Evolutionary conservation across 208 protist species (phyloP), one percentile per base, ranked within the genome.

Genomic region (Angomonas ambiguus): DNA sequence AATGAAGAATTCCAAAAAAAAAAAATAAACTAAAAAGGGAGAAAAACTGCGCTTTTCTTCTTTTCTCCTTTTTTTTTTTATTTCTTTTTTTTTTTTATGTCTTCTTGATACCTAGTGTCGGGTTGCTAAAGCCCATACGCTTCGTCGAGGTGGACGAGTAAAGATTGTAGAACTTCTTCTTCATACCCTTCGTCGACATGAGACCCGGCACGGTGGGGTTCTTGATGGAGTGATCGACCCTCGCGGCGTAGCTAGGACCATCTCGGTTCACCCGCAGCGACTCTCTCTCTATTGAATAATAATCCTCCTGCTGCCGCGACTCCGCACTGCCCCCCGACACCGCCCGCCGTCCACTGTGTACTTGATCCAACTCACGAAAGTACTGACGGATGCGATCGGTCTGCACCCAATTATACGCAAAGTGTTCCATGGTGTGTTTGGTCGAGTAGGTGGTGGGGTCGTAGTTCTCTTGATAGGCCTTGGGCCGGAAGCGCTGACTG

Each of bases 161-260:
- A 69, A 95, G 61, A 68, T 93, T 93, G 74, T 92, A 83, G 65
- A 94, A 94, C 76, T 95, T 95, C 71, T 93, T 92, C 79, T 93
- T 92, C 89, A 95, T 92, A 62, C 89, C 89, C 72, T 91, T 92
- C 10, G 89, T 93, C 18, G 84, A 92, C 89, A 95, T 95, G 56
- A 95, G 71, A 2, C 89, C 89, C 11, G 89, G 89, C 62, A 95
- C 89, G 11, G 89, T 93, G 25, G 89, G 85, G 62, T 91, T 92
- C 73, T 91, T 92, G 20, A 92, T 60, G 3, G 86, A 92, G 24
- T 79, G 74, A 68, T 88, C 82, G 58, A 95, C 82, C 32, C 76
- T 62, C 51, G 72, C 78, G 10, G 41, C 79, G 72, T 90, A 93
- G 28, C 74, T 77, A 20, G 74, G 64, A 42, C 77, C 73, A 62